A percentile compares a stretch with the other conserved stretches of the same genome.
These are phyloP conservation scores for Cladosporium sp. DNA, from an alignment of 2,329 filamentous ascomycete species.

Conservation along the genomic window DNA sequence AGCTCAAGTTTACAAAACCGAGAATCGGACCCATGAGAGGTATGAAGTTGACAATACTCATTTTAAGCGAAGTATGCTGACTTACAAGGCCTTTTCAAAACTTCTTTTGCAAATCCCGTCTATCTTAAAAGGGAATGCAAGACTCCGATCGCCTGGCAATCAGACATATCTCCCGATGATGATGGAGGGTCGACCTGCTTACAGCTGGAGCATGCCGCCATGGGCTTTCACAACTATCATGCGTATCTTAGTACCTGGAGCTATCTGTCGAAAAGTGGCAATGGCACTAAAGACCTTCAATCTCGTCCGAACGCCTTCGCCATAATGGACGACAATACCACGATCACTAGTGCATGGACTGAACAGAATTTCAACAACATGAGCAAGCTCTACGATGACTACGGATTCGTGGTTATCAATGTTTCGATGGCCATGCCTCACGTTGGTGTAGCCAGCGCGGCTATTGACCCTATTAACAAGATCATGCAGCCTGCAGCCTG, in stretches of 20 bases:
- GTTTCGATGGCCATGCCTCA: conserved; percentile 76
- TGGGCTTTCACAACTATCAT: conserved; percentile 68
- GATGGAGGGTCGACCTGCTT: conserved; percentile 56
- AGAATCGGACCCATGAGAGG: conserved; percentile 28
- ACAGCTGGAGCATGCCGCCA: conserved; percentile 64
- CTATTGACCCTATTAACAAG: conserved; percentile 55
- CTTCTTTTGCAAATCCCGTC: conserved; percentile 56
- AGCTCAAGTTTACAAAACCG: conserved; percentile 58
- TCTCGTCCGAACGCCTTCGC: conserved; percentile 58
- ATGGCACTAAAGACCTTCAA: conserved; percentile 28
- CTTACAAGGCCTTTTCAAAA: conserved; percentile 4
- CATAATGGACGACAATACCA: conserved; percentile 69
- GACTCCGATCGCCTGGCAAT: conserved; percentile 51
- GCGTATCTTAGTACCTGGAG: conserved; percentile 33
- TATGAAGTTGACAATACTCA: no score
- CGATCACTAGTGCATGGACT: conserved; percentile 66
- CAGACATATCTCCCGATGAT: conserved; percentile 32
- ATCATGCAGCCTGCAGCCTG: conserved; percentile 69
- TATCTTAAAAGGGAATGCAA: conserved; percentile 57
- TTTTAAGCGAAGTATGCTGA: no score
- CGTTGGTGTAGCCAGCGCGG: conserved; percentile 62
- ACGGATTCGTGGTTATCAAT: conserved; percentile 65
- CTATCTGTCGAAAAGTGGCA: conserved; percentile 17
- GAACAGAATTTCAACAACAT: conserved; percentile 47
- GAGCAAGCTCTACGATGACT: conserved; percentile 44